These are phyloP conservation scores for Linnemannia zychae DNA, from an alignment of 192 early-diverging fungal species.

Conservation along the genomic window DNA sequence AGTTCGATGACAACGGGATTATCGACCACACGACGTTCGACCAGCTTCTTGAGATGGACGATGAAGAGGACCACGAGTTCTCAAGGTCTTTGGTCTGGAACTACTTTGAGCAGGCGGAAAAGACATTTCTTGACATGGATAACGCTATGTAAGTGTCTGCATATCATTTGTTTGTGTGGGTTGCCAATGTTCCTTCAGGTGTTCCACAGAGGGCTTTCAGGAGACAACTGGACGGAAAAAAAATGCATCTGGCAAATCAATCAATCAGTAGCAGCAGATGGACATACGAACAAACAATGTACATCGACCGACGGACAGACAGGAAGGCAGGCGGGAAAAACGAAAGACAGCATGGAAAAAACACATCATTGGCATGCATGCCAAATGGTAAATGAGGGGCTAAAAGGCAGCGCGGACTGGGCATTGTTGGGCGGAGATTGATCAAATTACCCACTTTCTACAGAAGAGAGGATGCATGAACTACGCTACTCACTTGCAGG, in stretches of 20 bases:
- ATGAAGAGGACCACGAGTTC: constrained; percentile 89
- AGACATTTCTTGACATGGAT: constrained; percentile 90
- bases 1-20: constrained; percentile 51
- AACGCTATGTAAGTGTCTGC: constrained; percentile 69
- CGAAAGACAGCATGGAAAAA: not conserved
- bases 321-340: not conserved
- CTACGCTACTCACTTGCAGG: not conserved
- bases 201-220: not conserved
- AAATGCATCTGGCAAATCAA: not conserved
- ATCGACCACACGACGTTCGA: constrained; percentile 89
- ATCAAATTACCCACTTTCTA: constrained; percentile 4
- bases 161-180: not conserved
- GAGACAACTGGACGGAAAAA: not conserved
- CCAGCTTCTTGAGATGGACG: constrained; percentile 95
- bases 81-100: constrained; percentile 84
- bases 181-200: not conserved
- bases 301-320: not conserved
- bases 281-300: not conserved
- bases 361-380: constrained; percentile 2
- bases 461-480: not conserved
- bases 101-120: constrained; percentile 90
- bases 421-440: constrained; percentile 9
- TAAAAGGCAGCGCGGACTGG: not conserved
- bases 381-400: not conserved
- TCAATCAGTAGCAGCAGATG: not conserved